These are phyloP conservation scores for Tulasnella calospora DNA, from an alignment of 768 basidiomycete species.

Conservation along the genomic window DNA sequence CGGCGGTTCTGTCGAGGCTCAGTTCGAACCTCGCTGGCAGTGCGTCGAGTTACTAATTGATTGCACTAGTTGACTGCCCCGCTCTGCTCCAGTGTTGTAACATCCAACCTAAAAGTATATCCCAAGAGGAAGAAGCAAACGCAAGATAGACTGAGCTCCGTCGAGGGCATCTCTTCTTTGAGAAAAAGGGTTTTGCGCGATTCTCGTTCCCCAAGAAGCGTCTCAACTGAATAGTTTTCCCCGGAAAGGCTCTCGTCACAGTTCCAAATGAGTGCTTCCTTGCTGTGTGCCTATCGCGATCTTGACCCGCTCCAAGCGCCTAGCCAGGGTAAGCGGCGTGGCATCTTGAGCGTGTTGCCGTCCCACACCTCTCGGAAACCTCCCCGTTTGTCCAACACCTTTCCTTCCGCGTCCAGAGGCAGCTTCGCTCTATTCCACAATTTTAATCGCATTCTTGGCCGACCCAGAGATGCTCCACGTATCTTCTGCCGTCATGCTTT, in stretches of 20 bases:
- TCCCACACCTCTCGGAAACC: conserved; percentile 5
- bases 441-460: background rate
- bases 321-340: background rate
- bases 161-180: background rate
- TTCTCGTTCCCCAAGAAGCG: background rate
- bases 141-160: background rate
- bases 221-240: background rate
- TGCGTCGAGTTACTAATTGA: background rate
- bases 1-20: background rate
- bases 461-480: background rate
- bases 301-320: background rate
- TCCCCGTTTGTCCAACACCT: conserved; percentile 3
- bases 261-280: background rate
- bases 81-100: background rate
- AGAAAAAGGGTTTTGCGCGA: background rate
- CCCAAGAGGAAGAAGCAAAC: background rate
- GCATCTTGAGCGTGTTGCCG: background rate
- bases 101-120: background rate
- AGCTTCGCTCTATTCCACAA: background rate
- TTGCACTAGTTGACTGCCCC: background rate
- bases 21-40: background rate
- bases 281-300: background rate
- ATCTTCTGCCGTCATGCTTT: background rate
- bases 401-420: background rate
- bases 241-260: background rate